A percentile compares a stretch with the other conserved stretches of the same genome.
Conservation (phyloP, 768 basidiomycete genomes). For the Lentinula aciculospora region DNA sequence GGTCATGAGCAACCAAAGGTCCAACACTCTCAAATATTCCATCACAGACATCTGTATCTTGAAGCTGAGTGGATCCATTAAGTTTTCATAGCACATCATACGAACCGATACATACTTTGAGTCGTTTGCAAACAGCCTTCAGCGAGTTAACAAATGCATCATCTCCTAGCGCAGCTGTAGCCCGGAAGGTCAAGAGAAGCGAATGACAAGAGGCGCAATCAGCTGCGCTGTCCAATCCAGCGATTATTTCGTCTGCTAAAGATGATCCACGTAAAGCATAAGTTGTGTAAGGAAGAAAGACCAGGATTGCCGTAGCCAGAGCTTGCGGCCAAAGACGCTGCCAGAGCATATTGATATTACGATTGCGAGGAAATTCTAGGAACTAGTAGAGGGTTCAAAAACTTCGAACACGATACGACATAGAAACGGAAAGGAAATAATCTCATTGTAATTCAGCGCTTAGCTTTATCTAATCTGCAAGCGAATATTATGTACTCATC, state of each 20-base stretch:
- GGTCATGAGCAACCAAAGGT: slow-evolving; percentile 51
- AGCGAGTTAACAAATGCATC: slow-evolving; percentile 36
- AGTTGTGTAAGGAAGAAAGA: background rate
- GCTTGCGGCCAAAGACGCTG: background rate
- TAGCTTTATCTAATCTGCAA: too few relatives aligned
- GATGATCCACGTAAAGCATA: background rate
- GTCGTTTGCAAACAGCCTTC: slow-evolving; percentile 36
- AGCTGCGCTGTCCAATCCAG: slow-evolving; percentile 37
- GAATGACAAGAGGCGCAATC: slow-evolving; percentile 49
- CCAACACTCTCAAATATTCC: slow-evolving; percentile 46
- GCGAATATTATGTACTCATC: too few relatives aligned
- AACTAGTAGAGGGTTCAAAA: background rate
- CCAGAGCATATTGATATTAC: background rate
- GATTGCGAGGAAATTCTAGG: background rate
- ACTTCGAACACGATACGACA: background rate
- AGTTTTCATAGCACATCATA: background rate
- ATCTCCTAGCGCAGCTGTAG: slow-evolving; percentile 44
- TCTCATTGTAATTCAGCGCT: too few relatives aligned
- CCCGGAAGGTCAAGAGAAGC: slow-evolving; percentile 39
- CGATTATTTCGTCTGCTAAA: slow-evolving; percentile 23
- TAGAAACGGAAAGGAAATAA: too few relatives aligned
- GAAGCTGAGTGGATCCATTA: slow-evolving; percentile 25
- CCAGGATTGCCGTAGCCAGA: background rate
- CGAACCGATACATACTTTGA: slow-evolving; percentile 24
- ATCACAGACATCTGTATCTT: slow-evolving; percentile 54